Percentiles rank a stretch among this genome's conserved stretches.
These are phyloP conservation scores for Hansenula lynferdii DNA, from an alignment of 1,139 yeast genomes.

Conservation along the genomic window DNA sequence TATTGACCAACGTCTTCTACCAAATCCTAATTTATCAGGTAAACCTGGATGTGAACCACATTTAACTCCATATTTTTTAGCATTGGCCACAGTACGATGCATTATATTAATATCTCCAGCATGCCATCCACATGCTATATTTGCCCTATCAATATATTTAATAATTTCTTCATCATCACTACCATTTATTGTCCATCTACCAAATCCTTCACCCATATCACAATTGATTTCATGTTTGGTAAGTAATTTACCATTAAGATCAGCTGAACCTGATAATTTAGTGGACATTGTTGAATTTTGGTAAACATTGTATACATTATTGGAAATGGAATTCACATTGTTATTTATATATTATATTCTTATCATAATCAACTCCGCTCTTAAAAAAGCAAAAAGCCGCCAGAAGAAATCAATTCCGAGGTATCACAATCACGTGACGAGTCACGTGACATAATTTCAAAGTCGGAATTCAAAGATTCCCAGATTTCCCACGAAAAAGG, in stretches of 20 bases:
- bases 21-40: slow-evolving; percentile 35
- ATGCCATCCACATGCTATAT: slow-evolving; percentile 37
- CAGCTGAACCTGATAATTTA: slow-evolving; percentile 3
- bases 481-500: neutral
- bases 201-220: slow-evolving; percentile 38
- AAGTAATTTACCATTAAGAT: slow-evolving; percentile 1
- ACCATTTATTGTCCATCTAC: slow-evolving; percentile 35
- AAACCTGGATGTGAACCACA: slow-evolving; percentile 37
- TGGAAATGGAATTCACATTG: no score
- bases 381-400: neutral
- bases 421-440: neutral
- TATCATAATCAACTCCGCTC: no score
- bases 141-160: slow-evolving; percentile 35
- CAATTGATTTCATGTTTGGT: slow-evolving; percentile 26
- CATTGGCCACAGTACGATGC: slow-evolving; percentile 30
- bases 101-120: slow-evolving; percentile 34
- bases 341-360: no score
- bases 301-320: no score
- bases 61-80: slow-evolving; percentile 29
- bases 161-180: slow-evolving; percentile 35
- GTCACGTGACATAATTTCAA: neutral
- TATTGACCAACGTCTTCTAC: slow-evolving; percentile 31
- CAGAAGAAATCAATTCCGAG: neutral
- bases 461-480: neutral
- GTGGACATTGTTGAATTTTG: neutral